Conservation (phyloP, 192 early-diverging fungal species). For the Helicostylum pulchrum region DNA sequence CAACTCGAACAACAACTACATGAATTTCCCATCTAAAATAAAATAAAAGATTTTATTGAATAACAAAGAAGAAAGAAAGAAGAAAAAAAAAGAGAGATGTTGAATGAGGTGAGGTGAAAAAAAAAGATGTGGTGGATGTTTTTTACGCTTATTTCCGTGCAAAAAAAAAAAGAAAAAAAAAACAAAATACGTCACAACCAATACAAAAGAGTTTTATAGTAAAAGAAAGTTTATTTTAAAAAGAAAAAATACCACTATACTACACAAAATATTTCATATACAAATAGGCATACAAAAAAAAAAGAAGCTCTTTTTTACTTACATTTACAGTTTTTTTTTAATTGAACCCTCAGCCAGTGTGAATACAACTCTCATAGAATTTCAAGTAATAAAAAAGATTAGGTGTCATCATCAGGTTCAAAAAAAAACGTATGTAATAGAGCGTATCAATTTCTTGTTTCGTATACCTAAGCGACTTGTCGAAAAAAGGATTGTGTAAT, state of each 20-base stretch:
- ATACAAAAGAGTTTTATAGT: too few relatives aligned
- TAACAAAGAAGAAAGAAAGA: neutral
- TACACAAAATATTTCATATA: neutral
- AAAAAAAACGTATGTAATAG: neutral
- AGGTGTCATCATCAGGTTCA: neutral
- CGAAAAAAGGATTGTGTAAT: neutral
- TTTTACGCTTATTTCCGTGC: neutral
- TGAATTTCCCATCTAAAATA: slow-evolving; percentile 13
- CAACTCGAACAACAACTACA: slow-evolving; percentile 21
- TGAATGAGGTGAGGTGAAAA: neutral
- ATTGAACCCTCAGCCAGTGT: slow-evolving; percentile 16
- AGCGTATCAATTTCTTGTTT: neutral
- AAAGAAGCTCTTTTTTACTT: neutral
- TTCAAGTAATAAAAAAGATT: slow-evolving; percentile 3
- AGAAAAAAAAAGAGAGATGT: neutral
- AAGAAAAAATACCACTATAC: too few relatives aligned
- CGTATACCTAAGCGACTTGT: neutral
- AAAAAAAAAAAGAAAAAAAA: neutral
- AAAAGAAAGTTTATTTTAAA: neutral
- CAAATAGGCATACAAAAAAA: neutral
- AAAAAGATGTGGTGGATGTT: neutral
- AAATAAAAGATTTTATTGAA: neutral
- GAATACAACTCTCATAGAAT: slow-evolving; percentile 15
- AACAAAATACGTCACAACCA: too few relatives aligned
- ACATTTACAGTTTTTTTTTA: neutral